Percentiles rank a stretch among this genome's conserved stretches.
phyloP scores from a whole-genome alignment of 2,329 filamentous ascomycete genomes.

The Verticillium nonalfalfae region DNA sequence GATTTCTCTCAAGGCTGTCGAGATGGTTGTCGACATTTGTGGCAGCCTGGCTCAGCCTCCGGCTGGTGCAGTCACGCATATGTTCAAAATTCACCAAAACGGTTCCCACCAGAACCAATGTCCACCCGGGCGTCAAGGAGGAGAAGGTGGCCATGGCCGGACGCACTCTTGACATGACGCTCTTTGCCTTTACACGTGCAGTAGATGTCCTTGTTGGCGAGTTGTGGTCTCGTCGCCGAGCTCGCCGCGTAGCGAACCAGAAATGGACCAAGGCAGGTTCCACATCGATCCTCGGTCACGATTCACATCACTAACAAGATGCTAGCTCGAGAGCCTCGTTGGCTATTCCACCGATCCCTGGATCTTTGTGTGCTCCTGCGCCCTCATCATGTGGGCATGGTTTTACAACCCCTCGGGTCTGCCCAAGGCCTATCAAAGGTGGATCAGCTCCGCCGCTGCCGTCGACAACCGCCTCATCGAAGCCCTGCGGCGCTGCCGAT shows the following conservation, averaged over 20 bases:
- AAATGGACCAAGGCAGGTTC: constrained; percentile 40
- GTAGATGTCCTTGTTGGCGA: constrained; percentile 64
- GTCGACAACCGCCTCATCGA: constrained; percentile 70
- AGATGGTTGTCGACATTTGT: constrained; percentile 53
- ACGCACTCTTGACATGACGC: constrained; percentile 72
- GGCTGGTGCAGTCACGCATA: constrained; percentile 50
- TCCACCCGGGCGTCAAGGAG: constrained; percentile 15
- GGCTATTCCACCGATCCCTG: constrained; percentile 54
- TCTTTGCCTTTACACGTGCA: constrained; percentile 71
- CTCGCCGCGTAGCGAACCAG: constrained; percentile 33
- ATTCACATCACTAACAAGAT: not conserved
- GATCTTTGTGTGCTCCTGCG: constrained; percentile 66
- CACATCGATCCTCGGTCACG: constrained; percentile 4
- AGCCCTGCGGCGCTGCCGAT: constrained; percentile 61
- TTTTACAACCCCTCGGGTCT: constrained; percentile 68
- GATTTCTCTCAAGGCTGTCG: constrained; percentile 34
- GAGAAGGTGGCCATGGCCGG: constrained; percentile 44
- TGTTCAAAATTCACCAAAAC: constrained; percentile 35
- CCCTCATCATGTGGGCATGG: constrained; percentile 84
- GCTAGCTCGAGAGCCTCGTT: constrained; percentile 30
- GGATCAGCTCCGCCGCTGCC: constrained; percentile 72
- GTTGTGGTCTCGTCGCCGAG: constrained; percentile 50
- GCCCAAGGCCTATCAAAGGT: constrained; percentile 69
- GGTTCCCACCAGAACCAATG: constrained; percentile 20
- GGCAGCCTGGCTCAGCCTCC: constrained; percentile 50